Evolutionary conservation across 2,329 filamentous ascomycete species (phyloP), one percentile per base, ranked within the genome.

Genomic region (Fragosphaeria purpurea): DNA sequence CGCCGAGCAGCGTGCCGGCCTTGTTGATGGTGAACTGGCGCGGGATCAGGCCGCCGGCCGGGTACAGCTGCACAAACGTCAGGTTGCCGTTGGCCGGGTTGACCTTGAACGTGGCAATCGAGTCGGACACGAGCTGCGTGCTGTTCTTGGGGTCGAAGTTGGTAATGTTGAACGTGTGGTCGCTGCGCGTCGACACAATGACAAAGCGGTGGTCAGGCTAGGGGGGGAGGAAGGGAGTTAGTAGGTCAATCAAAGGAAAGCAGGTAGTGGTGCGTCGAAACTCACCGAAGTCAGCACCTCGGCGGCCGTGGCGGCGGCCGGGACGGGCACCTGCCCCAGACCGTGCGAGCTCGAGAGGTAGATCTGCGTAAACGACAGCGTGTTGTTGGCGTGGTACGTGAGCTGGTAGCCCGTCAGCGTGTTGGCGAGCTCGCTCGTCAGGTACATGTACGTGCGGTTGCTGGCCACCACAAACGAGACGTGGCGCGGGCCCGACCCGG

Each of bases 1-100:
- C 77, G 1, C 82, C 85, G 4, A 88, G 67, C 52, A 83, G 65
- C 50, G 73, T 73, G 1, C 85, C 85, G 9, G 73, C 75, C 54
- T 72, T 73, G 63, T 84, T 88, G 51, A 87, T 66, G 47, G 74
- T 76, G 63, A 87, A 85, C 41, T 85, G 82, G 30, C 86, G 74
- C 0, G 86, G 86, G 50, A 73, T 76, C 7, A 67, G 63, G 3
- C 86, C 86, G 46, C 83, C 82, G 0, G 80, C 75, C 0, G 83
- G 72, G n/a, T 74, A 74, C 33, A 80, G 70, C 58, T 83, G 75
- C 4, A 78, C 62, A 50, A 79, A 73, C 0, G 60, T 65, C 32
- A 88, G 69, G 1, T 65, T 68, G 6, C 83, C 84, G n/a, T 73
- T 75, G 11, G 61, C 55, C 2, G 60, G 52, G 57, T 79, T 65